These are phyloP conservation scores for Crassisporium funariophilum DNA, from an alignment of 768 basidiomycete genomes.

Conservation along the genomic window DNA sequence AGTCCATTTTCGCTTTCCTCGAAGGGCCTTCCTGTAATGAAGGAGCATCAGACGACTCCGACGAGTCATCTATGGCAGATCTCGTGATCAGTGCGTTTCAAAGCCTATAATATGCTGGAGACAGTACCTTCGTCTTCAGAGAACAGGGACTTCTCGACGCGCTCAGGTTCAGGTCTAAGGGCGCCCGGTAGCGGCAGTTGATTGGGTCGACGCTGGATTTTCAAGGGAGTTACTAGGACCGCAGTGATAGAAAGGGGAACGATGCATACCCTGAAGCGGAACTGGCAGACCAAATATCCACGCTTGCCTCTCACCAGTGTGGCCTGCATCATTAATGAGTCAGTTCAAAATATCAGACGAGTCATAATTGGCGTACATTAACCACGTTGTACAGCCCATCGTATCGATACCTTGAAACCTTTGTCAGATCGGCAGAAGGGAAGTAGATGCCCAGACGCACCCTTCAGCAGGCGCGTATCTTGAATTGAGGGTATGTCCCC, in stretches of 20 bases:
- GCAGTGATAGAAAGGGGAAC: neutral
- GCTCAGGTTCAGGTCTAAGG: slow-evolving; percentile 1
- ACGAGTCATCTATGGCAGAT: too few relatives aligned
- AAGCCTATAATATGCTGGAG: too few relatives aligned
- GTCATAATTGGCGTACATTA: slow-evolving; percentile 3
- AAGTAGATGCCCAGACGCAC: neutral
- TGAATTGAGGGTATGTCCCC: slow-evolving; percentile 11
- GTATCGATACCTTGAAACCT: slow-evolving; percentile 15
- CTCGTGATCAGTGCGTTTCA: too few relatives aligned
- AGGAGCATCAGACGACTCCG: too few relatives aligned
- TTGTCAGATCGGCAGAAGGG: neutral
- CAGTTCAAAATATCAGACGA: neutral
- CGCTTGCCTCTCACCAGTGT: slow-evolving; percentile 5
- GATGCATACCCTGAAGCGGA: slow-evolving; percentile 10
- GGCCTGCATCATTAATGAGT: neutral
- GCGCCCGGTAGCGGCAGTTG: slow-evolving; percentile 10
- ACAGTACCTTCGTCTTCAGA: neutral
- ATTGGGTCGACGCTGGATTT: slow-evolving; percentile 7
- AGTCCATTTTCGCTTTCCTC: too few relatives aligned
- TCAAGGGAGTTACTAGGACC: neutral
- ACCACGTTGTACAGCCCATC: slow-evolving; percentile 16
- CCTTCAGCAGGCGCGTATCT: slow-evolving; percentile 13
- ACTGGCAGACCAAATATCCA: slow-evolving; percentile 15
- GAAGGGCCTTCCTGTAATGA: too few relatives aligned
- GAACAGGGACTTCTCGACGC: neutral